Base-by-base conservation (phyloP, 208 protist species). In the Leishmania tropica region DNA sequence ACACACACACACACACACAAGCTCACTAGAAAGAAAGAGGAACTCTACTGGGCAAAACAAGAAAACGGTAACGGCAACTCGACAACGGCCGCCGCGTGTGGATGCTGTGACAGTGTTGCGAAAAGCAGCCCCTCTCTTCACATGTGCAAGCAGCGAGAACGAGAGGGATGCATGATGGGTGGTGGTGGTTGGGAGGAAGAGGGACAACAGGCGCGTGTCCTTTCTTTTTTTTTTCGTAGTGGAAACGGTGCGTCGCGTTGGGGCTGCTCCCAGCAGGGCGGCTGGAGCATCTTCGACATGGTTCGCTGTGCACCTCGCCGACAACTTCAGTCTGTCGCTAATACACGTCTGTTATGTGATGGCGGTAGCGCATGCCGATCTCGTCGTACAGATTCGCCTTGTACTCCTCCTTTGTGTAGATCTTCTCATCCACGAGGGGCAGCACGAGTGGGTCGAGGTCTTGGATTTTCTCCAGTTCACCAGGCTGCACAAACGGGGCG, bases 331-430 rank as follows among this genome's bases (percentile, higher is more conserved):
- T 31, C 17, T 19, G 40, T 35, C 37, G 19, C 75, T 65, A 84
- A 42, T 84, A 84, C n/a, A 84, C 40, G 37, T 84, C 81, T 31
- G 81, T 71, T 28, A 84, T 80, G 76, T 84, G 81, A 35, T 84
- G 70, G 8, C 85, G 81, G 79, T 88, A 93, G 13, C 82, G 81
- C 42, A 78, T 76, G 2, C 51, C 58, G 60, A 98, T 96, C 28
- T 89, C 81, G 48, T 86, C 80, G 81, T 97, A 96, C 7, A 96
- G 83, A 48, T 85, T 85, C 31, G 87, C 81, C 80, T 91, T 94
- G 81, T 97, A 97, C 48, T 96, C 88, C n/a, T 88, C 77, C 8
- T 90, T 89, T 11, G 88, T 76, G 75, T 90, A 93, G n/a, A 90
- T 76, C 65, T 92, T 85, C 17, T 93, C 85, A 75, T 97, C 93